phyloP scores from a whole-genome alignment of 140 eudicot genomes.

The Flaveria floridana region DNA sequence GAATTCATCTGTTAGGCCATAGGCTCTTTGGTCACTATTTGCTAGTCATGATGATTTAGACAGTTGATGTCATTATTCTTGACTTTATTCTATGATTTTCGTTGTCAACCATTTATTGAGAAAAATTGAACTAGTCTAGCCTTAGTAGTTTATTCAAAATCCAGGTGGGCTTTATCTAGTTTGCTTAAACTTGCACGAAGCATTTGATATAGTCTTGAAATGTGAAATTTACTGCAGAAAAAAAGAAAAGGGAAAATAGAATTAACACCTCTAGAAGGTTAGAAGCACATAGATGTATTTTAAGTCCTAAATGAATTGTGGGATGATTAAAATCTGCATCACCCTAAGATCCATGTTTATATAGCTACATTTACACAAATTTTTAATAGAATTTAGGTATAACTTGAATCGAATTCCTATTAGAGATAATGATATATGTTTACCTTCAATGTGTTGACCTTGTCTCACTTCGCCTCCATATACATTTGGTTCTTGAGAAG shows the following conservation, averaged over 20 bases:
- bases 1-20: too few species aligned
- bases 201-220: neutral
- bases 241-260: neutral
- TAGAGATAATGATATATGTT: neutral
- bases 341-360: neutral
- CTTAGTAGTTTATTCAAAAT: too few species aligned
- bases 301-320: neutral
- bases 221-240: neutral
- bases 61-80: neutral
- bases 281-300: slow-evolving; percentile 6
- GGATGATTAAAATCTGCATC: neutral
- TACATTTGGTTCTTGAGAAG: neutral
- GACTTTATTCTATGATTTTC: neutral
- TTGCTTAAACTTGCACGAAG: too few species aligned
- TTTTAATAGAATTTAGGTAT: neutral
- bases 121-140: slow-evolving; percentile 1
- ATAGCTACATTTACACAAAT: neutral
- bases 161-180: too few species aligned
- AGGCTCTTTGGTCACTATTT: neutral
- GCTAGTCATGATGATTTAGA: slow-evolving; percentile 5
- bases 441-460: neutral
- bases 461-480: neutral
- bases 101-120: slow-evolving; percentile 7
- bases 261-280: neutral
- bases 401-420: neutral